Evolutionary conservation across 2,329 filamentous ascomycete genomes (phyloP).

Genomic region (Sporothrix globosa): DNA sequence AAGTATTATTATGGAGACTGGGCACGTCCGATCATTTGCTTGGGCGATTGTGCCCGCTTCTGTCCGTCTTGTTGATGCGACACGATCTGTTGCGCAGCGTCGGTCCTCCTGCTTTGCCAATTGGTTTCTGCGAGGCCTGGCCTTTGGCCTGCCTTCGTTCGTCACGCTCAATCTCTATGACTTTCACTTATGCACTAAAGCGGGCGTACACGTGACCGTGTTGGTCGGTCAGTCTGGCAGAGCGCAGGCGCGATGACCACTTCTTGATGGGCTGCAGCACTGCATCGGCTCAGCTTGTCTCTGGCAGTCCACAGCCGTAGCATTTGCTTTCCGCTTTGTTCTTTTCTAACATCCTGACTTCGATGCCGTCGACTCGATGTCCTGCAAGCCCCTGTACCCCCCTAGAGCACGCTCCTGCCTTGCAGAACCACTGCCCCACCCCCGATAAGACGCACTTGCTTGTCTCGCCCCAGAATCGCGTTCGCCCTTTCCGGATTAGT

Average conservation of each 20-base stretch:
- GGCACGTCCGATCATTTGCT: slow-evolving; percentile 15
- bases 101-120: slow-evolving; percentile 4
- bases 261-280: not conserved
- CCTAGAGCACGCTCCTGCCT: slow-evolving; percentile 8
- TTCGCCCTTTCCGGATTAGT: slow-evolving; percentile 29
- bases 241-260: not conserved
- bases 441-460: slow-evolving; percentile 31
- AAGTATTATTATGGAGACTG: not conserved
- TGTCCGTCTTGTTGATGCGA: slow-evolving; percentile 11
- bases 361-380: not conserved
- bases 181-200: slow-evolving; percentile 2
- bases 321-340: not conserved
- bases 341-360: not conserved
- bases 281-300: not conserved
- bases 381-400: not conserved
- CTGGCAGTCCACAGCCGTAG: not conserved
- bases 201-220: slow-evolving; percentile 16
- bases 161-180: too few species aligned
- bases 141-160: not conserved
- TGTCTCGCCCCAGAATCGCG: slow-evolving; percentile 19
- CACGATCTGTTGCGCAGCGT: slow-evolving; percentile 4
- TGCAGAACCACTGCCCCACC: slow-evolving; percentile 28
- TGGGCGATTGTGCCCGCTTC: slow-evolving; percentile 4
- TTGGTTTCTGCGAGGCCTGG: slow-evolving; percentile 5
- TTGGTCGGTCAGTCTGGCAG: not conserved